Base-by-base conservation (phyloP, 2,329 filamentous ascomycete genomes). In the Alternaria longipes region DNA sequence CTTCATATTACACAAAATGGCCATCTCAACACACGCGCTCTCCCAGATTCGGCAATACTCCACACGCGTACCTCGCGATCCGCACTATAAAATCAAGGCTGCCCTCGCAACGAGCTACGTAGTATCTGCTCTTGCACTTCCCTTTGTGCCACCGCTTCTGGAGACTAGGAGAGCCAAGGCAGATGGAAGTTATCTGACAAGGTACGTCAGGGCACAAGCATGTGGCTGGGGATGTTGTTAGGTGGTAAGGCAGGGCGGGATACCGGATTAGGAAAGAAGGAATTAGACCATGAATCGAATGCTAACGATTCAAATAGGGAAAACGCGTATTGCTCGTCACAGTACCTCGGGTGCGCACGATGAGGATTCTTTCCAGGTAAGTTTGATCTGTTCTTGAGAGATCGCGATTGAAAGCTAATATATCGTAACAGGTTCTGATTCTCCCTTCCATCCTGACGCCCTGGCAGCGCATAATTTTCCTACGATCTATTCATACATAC, bases 61-160 rank as follows among this genome's bases (percentile, higher is more conserved):
- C 0, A 73, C 76, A 18, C 64, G 68, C 18, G 65, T 75, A 14
- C 73, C 75, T 2, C 76, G 73, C 58, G 75, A 79, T 46, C 76
- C 76, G 1, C 74, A 72, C 62, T 77, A 74, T 63, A 65, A 68
- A 5, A 71, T 79, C 54, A 77, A 79, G 60, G 74, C 74, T 24
- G 70, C 68, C 8, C 72, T 79, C 12, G 76, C 77, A 64, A 79
- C 75, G 1, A 71, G 72, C 12, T 81, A 80, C 47, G 71, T 80
- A 1, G 73, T 78, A 6, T 73, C 70, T 4, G 79, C 77, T 14
- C 77, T 80, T 32, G 77, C 78, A 4, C 67, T 81, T 8, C 79
- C 79, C 0, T 80, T 80, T 62, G 75, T 81, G 34, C 78, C 77
- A 22, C 77, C 79, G 24, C 71, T 79, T 30, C 56, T 80, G 20